These are phyloP conservation scores for Ailanthus altissimus DNA, from an alignment of 345 rosid genomes.

Conservation along the genomic window DNA sequence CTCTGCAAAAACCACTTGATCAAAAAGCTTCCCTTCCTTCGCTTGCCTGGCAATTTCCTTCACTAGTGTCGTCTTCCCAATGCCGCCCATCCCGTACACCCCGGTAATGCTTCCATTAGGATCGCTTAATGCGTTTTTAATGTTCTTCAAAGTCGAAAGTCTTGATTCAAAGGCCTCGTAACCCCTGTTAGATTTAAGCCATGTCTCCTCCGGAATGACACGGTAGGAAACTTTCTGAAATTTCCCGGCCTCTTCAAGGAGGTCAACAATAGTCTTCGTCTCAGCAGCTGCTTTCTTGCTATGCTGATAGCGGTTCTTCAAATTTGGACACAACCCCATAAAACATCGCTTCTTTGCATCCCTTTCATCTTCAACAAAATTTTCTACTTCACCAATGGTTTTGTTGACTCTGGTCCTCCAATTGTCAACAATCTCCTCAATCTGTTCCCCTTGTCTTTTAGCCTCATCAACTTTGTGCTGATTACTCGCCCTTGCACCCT, in stretches of 20 bases:
- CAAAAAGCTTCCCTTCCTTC: constrained; percentile 9
- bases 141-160: neutral
- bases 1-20: constrained; percentile 10
- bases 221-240: constrained; percentile 7
- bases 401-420: neutral
- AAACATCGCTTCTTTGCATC: constrained; percentile 11
- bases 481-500: neutral
- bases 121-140: neutral
- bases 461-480: constrained; percentile 9
- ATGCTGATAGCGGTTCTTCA: constrained; percentile 7
- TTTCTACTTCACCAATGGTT: neutral
- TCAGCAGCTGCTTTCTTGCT: constrained; percentile 17
- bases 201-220: neutral
- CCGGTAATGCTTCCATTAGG: constrained; percentile 19
- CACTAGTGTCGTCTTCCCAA: neutral
- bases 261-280: neutral
- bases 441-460: neutral
- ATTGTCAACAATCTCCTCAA: neutral
- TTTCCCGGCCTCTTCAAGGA: neutral
- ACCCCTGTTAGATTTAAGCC: neutral
- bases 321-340: constrained; percentile 14
- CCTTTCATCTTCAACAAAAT: neutral
- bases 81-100: constrained; percentile 20
- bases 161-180: constrained; percentile 29
- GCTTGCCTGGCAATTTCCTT: neutral